Evolutionary conservation across 1,139 yeast genomes (phyloP), one percentile per base, ranked within the genome.

Genomic region (Meyerozyma carpophila): DNA sequence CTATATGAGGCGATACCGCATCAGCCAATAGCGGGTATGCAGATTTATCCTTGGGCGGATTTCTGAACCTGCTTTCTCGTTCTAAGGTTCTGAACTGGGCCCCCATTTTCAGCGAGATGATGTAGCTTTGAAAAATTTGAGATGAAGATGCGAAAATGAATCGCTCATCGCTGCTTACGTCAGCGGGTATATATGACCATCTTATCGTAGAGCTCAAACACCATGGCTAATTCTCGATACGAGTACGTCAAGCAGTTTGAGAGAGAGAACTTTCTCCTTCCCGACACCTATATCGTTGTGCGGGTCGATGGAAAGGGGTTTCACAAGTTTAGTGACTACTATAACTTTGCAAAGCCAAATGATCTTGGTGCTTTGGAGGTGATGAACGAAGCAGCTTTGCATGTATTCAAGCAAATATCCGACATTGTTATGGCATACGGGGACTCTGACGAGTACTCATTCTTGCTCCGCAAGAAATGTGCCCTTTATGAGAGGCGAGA

Each of bases 241-340:
- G 97, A 91, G 61, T 93, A 93, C 61, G 98, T 91, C 40, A 83
- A 81, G 54, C 66, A 70, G 47, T 93, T 89, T 62, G 99, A 93
- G 61, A 68, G 79, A 36, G 93, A 86, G 48, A 81, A 81, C 56
- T 66, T 69, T 32, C 70, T 94, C 5, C 73, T 93, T 0, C 96
- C 93, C 0, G 84, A 89, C 44, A 81, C 95, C 0, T 85, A 82
- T 64, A 81, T 93, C 10, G 84, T 93, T 21, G 77, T 94, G 11
- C 72, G 99, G 41, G 81, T 93, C 0, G 99, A 93, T 58, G 99
- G 99, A 1, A 79, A 95, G 53, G 95, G 96, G 24, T 93, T 93
- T 62, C 98, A 93, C 64, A 82, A 81, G 58, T 85, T 93, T 54
- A 82, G 96, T 6, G 75, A 76, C 36, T 67, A 66, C 47, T 94